Conservation (phyloP, 345 rosid genomes). For the Streptanthus diversifolius region DNA sequence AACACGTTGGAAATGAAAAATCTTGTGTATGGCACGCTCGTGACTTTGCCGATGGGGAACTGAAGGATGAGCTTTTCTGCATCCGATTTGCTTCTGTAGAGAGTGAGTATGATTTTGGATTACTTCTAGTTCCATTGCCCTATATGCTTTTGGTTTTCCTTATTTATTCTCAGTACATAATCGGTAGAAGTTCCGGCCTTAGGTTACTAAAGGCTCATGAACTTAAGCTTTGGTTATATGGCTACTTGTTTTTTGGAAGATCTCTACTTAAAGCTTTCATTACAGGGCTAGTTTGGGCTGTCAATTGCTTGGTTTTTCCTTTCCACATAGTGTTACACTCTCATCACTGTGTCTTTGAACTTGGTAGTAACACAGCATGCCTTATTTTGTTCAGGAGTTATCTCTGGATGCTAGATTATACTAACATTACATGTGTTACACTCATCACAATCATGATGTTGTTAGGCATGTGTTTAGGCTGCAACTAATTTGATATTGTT, state of each 20-base stretch:
- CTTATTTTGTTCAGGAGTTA: not conserved
- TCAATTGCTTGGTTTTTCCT: not conserved
- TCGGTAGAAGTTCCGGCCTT: not conserved
- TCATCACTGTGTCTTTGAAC: not conserved
- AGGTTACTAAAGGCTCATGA: not conserved
- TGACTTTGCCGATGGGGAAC: slow-evolving; percentile 70
- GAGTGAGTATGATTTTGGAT: slow-evolving; percentile 19
- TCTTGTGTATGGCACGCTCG: slow-evolving; percentile 75
- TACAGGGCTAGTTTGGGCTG: not conserved
- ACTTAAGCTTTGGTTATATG: not conserved
- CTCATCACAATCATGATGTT: not conserved
- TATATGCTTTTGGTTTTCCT: not conserved
- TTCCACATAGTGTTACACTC: not conserved
- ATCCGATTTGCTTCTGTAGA: slow-evolving; percentile 39
- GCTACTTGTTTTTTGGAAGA: not conserved
- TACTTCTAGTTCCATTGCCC: not conserved
- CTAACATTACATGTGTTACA: not conserved
- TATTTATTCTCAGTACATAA: not conserved
- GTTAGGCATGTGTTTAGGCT: not conserved
- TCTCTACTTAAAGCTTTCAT: not conserved
- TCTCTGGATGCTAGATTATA: not conserved
- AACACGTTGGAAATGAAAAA: slow-evolving; percentile 71
- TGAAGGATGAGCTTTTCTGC: slow-evolving; percentile 41
- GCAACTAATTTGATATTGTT: not conserved
- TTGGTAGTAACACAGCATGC: not conserved